A percentile compares a stretch with the other conserved stretches of the same genome.
Evolutionary conservation across 129 eudicot species (phyloP).

Genomic region (Smallanthus sonchifolius): DNA sequence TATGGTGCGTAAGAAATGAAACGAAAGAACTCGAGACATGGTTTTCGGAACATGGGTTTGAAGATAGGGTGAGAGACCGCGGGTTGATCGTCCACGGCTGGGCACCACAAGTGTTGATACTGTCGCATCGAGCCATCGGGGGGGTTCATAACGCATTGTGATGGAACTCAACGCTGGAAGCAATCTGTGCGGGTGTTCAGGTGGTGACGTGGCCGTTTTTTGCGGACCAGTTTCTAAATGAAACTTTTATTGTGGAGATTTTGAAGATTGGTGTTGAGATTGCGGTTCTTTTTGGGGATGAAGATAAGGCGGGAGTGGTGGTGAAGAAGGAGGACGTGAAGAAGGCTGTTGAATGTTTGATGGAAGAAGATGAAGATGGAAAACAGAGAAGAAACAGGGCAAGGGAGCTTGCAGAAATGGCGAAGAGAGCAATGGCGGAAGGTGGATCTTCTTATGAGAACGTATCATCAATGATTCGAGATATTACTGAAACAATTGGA

Average conservation of each 20-base stretch:
- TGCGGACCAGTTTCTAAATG: conserved; percentile 53
- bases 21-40: conserved; percentile 38
- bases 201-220: conserved; percentile 59
- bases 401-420: conserved; percentile 37
- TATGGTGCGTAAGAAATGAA: conserved; percentile 33
- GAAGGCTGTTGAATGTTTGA: conserved; percentile 26
- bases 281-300: not conserved
- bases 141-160: conserved; percentile 19
- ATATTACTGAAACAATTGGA: not conserved
- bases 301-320: conserved; percentile 27
- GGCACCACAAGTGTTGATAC: conserved; percentile 16
- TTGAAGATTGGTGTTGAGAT: conserved; percentile 36
- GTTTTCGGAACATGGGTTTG: conserved; percentile 31
- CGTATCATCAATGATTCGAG: conserved; percentile 17
- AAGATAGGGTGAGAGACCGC: not conserved
- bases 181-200: conserved; percentile 44
- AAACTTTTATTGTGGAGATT: conserved; percentile 35
- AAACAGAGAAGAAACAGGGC: conserved; percentile 30
- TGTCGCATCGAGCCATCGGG: conserved; percentile 7
- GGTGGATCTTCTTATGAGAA: conserved; percentile 42
- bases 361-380: conserved; percentile 40
- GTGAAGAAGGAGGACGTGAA: conserved; percentile 37
- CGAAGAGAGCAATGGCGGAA: conserved; percentile 37
- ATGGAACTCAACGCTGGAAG: conserved; percentile 35
- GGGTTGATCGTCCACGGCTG: conserved; percentile 8